Percentiles rank a stretch among this genome's conserved stretches.
These are phyloP conservation scores for Thermothielavioides terrestris DNA, from an alignment of 495 filamentous ascomycete genomes.

Conservation along the genomic window DNA sequence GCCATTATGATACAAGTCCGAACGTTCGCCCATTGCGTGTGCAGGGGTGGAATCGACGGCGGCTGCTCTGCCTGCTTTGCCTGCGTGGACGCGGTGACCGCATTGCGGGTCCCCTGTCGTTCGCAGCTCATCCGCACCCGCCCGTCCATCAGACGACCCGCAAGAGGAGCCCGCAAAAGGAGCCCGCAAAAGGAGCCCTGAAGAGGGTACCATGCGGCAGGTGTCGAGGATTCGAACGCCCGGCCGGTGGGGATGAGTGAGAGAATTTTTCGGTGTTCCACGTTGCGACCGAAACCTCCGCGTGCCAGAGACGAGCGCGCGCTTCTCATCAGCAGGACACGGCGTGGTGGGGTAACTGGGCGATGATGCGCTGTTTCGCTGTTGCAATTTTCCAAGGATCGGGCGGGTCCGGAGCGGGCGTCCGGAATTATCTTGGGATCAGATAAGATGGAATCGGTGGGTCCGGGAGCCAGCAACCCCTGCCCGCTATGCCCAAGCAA, in stretches of 20 bases:
- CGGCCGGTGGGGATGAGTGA: conserved; percentile 10
- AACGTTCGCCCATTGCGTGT: background rate
- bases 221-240: no score
- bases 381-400: conserved; percentile 15
- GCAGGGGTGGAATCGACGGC: no score
- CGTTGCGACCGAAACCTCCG: no score
- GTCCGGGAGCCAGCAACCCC: background rate
- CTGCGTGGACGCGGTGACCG: background rate
- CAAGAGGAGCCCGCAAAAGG: no score
- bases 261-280: conserved; percentile 1
- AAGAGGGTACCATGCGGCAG: no score
- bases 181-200: no score
- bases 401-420: conserved; percentile 23
- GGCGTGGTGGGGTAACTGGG: conserved; percentile 5
- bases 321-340: background rate
- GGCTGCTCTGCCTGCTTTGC: no score
- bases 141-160: conserved; percentile 6
- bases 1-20: conserved; percentile 15
- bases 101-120: conserved; percentile 2
- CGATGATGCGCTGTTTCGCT: conserved; percentile 13
- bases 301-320: background rate
- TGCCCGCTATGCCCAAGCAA: background rate
- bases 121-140: background rate
- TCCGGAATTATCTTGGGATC: conserved; percentile 45
- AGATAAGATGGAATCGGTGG: conserved; percentile 39